These are phyloP conservation scores for Crithidia expoeki DNA, from an alignment of 208 protist species.

Conservation along the genomic window DNA sequence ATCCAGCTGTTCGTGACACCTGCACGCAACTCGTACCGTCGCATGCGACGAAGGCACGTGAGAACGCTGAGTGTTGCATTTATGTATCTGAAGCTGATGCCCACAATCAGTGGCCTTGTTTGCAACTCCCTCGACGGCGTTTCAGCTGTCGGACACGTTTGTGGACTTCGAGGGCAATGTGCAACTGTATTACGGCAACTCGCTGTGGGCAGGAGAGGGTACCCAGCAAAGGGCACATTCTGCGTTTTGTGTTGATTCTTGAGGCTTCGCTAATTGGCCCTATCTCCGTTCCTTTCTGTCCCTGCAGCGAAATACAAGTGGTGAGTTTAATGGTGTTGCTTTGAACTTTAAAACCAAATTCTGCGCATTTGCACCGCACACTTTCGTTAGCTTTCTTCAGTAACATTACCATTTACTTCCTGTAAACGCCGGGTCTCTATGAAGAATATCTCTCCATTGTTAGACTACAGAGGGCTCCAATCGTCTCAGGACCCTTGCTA, in stretches of 20 bases:
- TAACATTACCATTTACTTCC: too few relatives aligned
- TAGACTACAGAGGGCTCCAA: too few relatives aligned
- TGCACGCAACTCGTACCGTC: conserved; percentile 23
- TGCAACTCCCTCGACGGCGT: neutral
- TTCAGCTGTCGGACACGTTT: conserved; percentile 1
- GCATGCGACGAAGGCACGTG: conserved; percentile 10
- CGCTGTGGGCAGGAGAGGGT: neutral
- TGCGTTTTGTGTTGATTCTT: neutral
- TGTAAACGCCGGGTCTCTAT: too few relatives aligned
- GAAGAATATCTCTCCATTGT: too few relatives aligned
- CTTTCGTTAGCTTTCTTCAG: too few relatives aligned
- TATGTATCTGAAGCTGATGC: neutral
- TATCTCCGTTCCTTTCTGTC: too few relatives aligned
- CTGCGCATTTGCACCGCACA: too few relatives aligned
- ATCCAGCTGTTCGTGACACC: conserved; percentile 24
- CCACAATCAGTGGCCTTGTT: neutral
- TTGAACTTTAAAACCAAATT: too few relatives aligned
- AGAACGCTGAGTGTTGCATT: neutral
- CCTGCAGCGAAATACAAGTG: too few relatives aligned
- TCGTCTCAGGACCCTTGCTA: too few relatives aligned
- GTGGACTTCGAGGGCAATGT: neutral
- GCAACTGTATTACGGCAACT: conserved; percentile 8
- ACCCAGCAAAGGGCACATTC: neutral
- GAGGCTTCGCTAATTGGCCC: neutral
- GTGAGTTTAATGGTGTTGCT: too few relatives aligned